Evolutionary conservation across 805 yeast genomes (phyloP), one percentile per base, ranked within the genome.

Genomic region (Kodamaea neixiangensis): DNA sequence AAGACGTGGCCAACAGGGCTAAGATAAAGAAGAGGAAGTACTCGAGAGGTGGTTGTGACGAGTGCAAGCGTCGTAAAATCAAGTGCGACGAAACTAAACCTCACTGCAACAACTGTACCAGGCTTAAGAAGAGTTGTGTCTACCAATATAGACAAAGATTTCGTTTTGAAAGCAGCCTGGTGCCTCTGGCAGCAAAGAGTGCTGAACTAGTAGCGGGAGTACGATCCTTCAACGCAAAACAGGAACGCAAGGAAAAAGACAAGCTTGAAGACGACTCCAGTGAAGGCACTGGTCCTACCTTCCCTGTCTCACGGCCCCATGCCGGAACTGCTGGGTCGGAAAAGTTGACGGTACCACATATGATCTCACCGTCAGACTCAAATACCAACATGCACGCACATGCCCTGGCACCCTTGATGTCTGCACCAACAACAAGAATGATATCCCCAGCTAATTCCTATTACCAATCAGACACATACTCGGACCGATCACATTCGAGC

Each of bases 1-100:
- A 33, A 6, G 21, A 20, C 15, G 43, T 17, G 9, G 38, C 21
- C 5, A 37, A 19, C 7, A 37, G 21, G 21, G 7, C 46, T 42
- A 48, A 44, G 31, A 61, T 68, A 45, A 68, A 66, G 50, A 73
- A 72, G 59, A 53, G 77, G 17, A 72, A 70, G 55, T 73, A 73
- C 55, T 64, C 71, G 42, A 59, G 77, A 14, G 68, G 63, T 5
- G 78, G 78, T 11, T 73, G 78, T 56, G 59, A 57, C n/a, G 77
- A 73, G 58, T 73, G 78, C 60, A 73, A 72, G 51, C 59, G 78
- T 39, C 62, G 78, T 39, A 73, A 73, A 54, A 73, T 72, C 65
- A 73, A 73, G 54, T 73, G 78, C 53, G 78, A 73, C 55, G 78
- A 73, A 54, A 58, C 57, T 3, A 61, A 64, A 49, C 77, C 77